These are phyloP conservation scores for Lunasporangiospora selenospora DNA, from an alignment of 192 early-diverging fungal species.

Conservation along the genomic window DNA sequence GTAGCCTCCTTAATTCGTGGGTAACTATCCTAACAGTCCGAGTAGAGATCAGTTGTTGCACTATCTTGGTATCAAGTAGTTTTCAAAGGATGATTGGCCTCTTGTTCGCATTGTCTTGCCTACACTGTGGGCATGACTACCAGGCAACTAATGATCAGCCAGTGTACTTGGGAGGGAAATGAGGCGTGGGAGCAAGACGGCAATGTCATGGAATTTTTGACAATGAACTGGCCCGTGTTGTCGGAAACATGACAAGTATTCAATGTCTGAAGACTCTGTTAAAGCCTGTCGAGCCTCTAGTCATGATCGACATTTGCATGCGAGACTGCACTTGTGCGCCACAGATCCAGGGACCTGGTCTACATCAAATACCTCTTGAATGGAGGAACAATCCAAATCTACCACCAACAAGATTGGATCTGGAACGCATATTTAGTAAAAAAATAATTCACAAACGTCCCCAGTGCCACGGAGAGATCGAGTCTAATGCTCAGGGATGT, in stretches of 20 bases:
- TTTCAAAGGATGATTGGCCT: constrained; percentile 13
- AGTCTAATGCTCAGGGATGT: too few relatives aligned
- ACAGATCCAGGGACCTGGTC: neutral
- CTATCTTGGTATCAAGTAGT: constrained; percentile 10
- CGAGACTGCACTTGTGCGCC: neutral
- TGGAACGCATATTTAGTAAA: too few relatives aligned
- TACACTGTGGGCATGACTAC: constrained; percentile 6
- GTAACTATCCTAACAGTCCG: constrained; percentile 10
- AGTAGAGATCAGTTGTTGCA: too few relatives aligned
- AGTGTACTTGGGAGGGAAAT: constrained; percentile 4
- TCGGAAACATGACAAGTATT: constrained; percentile 1
- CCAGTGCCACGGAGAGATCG: too few relatives aligned
- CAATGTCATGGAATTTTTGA: neutral
- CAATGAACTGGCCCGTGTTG: neutral
- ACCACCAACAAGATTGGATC: too few relatives aligned
- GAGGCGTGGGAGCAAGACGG: constrained; percentile 1
- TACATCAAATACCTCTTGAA: too few relatives aligned
- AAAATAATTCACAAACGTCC: too few relatives aligned
- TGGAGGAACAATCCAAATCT: too few relatives aligned
- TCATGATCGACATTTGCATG: neutral
- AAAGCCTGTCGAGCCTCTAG: neutral
- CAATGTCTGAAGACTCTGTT: neutral
- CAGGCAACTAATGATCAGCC: neutral
- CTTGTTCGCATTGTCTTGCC: constrained; percentile 9
- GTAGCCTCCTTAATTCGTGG: too few relatives aligned